These are phyloP conservation scores for Mycena capillaripes DNA, from an alignment of 768 basidiomycete species.

Conservation along the genomic window DNA sequence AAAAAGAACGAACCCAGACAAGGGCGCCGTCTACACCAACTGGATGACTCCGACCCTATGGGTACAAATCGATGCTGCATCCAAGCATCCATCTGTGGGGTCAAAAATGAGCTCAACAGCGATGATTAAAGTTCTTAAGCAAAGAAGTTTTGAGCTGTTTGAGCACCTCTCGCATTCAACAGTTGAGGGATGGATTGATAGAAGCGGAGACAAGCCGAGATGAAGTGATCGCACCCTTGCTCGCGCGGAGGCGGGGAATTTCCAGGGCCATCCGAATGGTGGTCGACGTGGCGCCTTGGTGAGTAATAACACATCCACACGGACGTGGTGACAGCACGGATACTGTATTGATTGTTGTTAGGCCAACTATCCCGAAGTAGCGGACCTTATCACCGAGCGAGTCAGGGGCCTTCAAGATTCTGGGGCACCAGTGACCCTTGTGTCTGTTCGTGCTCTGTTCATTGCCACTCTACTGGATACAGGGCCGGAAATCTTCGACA, in stretches of 20 bases:
- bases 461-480: background rate
- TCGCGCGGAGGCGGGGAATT: slow-evolving; percentile 14
- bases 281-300: slow-evolving; percentile 28
- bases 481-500: slow-evolving; percentile 16
- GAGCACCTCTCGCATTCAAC: background rate
- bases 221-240: background rate
- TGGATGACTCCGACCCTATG: slow-evolving; percentile 2
- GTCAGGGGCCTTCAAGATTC: background rate
- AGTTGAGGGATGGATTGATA: slow-evolving; percentile 4
- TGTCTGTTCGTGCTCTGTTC: background rate
- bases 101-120: background rate
- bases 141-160: background rate
- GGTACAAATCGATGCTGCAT: background rate
- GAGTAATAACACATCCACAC: background rate
- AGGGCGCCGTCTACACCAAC: background rate
- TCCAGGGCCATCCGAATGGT: slow-evolving; percentile 31
- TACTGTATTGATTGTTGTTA: background rate
- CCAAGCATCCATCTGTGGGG: background rate
- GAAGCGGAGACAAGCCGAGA: background rate
- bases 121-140: background rate
- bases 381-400: background rate
- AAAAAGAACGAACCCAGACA: background rate
- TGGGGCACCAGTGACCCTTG: background rate
- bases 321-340: background rate
- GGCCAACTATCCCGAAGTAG: slow-evolving; percentile 15